phyloP scores from a whole-genome alignment of 257 asterid species.

The Primulina eburnea region DNA sequence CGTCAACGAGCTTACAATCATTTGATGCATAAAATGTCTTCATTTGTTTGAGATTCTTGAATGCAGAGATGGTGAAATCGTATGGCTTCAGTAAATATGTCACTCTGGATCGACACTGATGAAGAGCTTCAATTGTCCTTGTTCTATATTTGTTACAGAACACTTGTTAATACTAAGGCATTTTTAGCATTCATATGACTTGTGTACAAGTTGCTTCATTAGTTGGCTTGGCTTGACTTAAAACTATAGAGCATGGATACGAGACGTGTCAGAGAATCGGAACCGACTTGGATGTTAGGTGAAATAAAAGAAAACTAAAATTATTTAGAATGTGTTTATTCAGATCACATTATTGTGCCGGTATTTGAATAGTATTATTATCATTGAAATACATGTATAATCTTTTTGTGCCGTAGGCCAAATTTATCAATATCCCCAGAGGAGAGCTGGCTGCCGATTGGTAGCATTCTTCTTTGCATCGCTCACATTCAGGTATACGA shows the following conservation, averaged over 20 bases:
- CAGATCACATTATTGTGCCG: neutral
- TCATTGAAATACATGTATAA: constrained; percentile 11
- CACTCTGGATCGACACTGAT: neutral
- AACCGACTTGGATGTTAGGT: no score
- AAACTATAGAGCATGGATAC: no score
- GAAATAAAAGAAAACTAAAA: no score
- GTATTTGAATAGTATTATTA: constrained; percentile 6
- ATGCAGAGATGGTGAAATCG: neutral
- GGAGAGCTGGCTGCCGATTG: constrained; percentile 95
- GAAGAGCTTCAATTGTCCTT: neutral
- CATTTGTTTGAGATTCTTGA: neutral
- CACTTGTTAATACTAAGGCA: no score
- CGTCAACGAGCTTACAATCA: neutral
- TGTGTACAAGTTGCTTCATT: neutral
- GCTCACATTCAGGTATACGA: constrained; percentile 73
- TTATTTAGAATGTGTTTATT: neutral
- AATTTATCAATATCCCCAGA: constrained; percentile 87
- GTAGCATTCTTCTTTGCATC: constrained; percentile 87
- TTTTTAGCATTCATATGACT: neutral
- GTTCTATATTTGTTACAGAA: neutral
- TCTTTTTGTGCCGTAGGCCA: constrained; percentile 40
- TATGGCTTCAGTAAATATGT: neutral
- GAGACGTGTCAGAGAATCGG: no score
- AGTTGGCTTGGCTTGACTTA: neutral
- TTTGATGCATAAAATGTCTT: neutral